Evolutionary conservation across 2,329 filamentous ascomycete species (phyloP), one percentile per base, ranked within the genome.

Genomic region (Colletotrichum cordylinicola): DNA sequence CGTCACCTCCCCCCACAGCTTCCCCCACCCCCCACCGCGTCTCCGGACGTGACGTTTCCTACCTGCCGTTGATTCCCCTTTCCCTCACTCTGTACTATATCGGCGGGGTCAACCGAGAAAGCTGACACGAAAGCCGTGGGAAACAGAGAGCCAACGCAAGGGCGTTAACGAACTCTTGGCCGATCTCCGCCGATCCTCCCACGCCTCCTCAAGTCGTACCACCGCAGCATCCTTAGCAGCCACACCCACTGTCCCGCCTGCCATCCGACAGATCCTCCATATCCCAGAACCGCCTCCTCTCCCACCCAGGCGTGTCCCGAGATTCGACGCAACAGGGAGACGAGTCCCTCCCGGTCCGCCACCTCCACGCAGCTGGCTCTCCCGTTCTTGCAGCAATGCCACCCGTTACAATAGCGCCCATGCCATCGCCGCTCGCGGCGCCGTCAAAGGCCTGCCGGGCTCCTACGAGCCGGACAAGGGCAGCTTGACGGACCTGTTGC

Each of bases 91-190:
- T 62, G 21, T 43, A 5, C 37, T 15, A 16, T 27, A 27, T 56
- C 33, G n/a, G 43, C n/a, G 43, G 43, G 8, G 43, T 52, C 43
- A 52, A 24, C n/a, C n/a, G 27, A 60, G 43, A 33, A 56, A 31
- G 52, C 67, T 76, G 65, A 78, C 65, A 68, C 65, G 24, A 52
- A 67, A 62, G 31, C 35, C 66, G 60, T 70, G 48, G 56, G 64
- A 74, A 74, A 72, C 79, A 84, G 81, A 80, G 73, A 82, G 77
- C 72, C 83, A 83, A 83, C 83, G 78, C 64, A 86, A 84, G 67
- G 84, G 88, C 75, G 91, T 93, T 81, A 93, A 93, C 81, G 89
- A 93, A 77, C 85, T 92, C 76, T 88, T 93, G 80, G 87, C 90
- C 76, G 88, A 87, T 77, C 81, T 92, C 78, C 90, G 91, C 80